These are phyloP conservation scores for Rhizoctonia solani DNA, from an alignment of 1,284 basidiomycete species.

Conservation along the genomic window DNA sequence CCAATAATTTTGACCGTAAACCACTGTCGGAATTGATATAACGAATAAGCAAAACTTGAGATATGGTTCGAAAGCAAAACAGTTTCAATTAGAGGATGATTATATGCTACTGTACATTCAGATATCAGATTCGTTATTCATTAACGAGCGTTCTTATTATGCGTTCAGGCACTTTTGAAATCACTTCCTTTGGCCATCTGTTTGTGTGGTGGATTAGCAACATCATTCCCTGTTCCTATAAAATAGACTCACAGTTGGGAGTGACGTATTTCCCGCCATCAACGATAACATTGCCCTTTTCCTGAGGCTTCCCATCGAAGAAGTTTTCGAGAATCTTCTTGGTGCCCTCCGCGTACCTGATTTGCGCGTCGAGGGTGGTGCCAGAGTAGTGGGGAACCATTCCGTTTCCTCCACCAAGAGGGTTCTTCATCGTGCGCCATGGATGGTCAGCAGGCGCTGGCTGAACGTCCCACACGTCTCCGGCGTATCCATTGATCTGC, in stretches of 20 bases:
- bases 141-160: no score
- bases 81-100: not conserved
- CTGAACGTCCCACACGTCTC: slow-evolving; percentile 78
- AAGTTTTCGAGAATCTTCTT: slow-evolving; percentile 83
- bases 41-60: not conserved
- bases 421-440: slow-evolving; percentile 84
- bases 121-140: no score
- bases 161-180: not conserved
- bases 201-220: no score
- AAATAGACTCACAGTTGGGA: slow-evolving; percentile 43
- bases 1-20: no score
- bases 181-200: slow-evolving; percentile 24
- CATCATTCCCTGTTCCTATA: no score
- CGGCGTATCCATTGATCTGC: slow-evolving; percentile 70
- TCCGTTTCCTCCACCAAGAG: slow-evolving; percentile 77
- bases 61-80: not conserved
- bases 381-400: slow-evolving; percentile 83
- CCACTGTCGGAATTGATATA: not conserved
- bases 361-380: slow-evolving; percentile 91
- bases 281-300: slow-evolving; percentile 81
- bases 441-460: slow-evolving; percentile 85
- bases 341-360: slow-evolving; percentile 82
- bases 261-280: slow-evolving; percentile 56
- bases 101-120: not conserved
- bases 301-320: slow-evolving; percentile 68